Base-by-base conservation (phyloP, 2,329 filamentous ascomycete species). In the Ophiosphaerella korrae region DNA sequence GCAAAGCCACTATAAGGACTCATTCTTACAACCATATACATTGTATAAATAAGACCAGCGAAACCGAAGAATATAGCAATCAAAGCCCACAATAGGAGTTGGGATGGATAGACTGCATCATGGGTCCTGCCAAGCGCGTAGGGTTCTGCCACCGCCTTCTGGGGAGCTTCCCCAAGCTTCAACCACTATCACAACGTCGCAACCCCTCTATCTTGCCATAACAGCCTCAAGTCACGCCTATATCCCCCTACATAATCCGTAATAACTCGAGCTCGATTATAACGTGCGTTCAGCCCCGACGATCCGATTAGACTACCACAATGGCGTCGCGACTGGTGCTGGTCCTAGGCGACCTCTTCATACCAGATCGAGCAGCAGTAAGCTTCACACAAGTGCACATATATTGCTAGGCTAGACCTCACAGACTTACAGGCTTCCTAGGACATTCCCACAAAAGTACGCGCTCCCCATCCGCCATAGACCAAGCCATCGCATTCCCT, bases 251-350 rank as follows among this genome's bases (percentile, higher is more conserved):
- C 12, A 18, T n/a, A 8, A 6, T n/a, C 32, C 26, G 13, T 7
- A 23, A 37, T 5, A 39, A 33, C 11, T 35, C 12, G 7, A 7
- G 6, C 24, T 35, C 18, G 13, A 6, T 5, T 18, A 14, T 11
- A 26, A 9, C 18, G 13, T 7, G 3, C 5, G 13, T 21, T 2
- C 16, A 14, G 21, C 3, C 32, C 4, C 18, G 26, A 11, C 24
- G 3, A 13, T n/a, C 16, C 8, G 32, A 40, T 23, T 42, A 42
- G 45, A 38, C 38, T 37, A 42, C 49, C 48, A 49, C 64, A 71
- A 76, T 76, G 74, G 70, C 73, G 52, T 74, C 73, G 52, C 67
- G 74, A 66, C 64, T 76, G 53, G 74, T 76, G 52, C 67, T 76
- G 55, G 71, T 68, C 53, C 62, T 76, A 44, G 73, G 74, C 53